Evolutionary conservation across 2,329 filamentous ascomycete species (phyloP).

Genomic region (Hirsutella minnesotensis): DNA sequence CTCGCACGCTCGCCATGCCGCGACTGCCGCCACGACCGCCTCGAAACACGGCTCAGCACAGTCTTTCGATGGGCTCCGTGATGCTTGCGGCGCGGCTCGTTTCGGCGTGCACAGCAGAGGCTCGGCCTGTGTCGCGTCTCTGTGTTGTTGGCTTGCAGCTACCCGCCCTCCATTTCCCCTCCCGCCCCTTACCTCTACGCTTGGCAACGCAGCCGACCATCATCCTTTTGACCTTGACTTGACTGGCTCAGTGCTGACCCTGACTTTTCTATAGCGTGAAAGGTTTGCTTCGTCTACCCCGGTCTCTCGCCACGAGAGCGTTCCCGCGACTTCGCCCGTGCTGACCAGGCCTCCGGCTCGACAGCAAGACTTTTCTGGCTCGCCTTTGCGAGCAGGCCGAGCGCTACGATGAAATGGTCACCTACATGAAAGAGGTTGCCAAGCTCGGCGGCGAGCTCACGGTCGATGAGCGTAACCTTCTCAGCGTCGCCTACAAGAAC

Average conservation of each 20-base stretch:
- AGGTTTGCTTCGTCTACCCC: slow-evolving; percentile 39
- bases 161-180: slow-evolving; percentile 2
- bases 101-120: background rate
- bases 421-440: slow-evolving; percentile 99
- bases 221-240: too few species aligned
- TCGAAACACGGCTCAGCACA: too few species aligned
- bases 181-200: background rate
- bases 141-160: background rate
- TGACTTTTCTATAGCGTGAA: slow-evolving; percentile 44
- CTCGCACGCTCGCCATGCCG: background rate
- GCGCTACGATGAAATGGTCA: slow-evolving; percentile 99
- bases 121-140: background rate
- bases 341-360: background rate
- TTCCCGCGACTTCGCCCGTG: background rate
- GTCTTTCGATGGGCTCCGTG: too few species aligned
- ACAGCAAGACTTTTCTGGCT: slow-evolving; percentile 98
- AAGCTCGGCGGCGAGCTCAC: slow-evolving; percentile 71
- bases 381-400: slow-evolving; percentile 99
- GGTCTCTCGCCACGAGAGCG: background rate
- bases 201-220: too few species aligned
- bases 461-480: slow-evolving; percentile 96
- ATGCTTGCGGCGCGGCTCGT: background rate
- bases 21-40: background rate
- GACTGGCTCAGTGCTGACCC: slow-evolving; percentile 19
- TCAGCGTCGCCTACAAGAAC: slow-evolving; percentile 99